Conservation (phyloP, 2,329 filamentous ascomycete genomes). For the Aureobasidium sp. region DNA sequence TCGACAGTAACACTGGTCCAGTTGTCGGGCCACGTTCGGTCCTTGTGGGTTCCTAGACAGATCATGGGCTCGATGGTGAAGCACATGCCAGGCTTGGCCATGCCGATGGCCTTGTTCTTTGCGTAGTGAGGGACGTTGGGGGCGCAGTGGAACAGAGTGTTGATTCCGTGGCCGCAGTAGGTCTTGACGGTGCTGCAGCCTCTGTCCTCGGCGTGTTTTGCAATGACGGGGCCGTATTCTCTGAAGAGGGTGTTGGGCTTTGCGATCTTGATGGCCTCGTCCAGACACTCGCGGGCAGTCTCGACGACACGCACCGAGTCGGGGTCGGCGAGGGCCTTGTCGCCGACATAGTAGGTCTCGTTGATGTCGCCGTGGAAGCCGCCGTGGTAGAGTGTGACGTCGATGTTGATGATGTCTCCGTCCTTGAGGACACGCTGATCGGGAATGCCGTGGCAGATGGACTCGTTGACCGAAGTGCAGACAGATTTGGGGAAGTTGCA, state of each 20-base stretch:
- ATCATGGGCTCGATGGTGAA: conserved; percentile 99
- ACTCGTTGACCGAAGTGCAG: conserved; percentile 92
- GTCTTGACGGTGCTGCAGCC: conserved; percentile 89
- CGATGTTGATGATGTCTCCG: conserved; percentile 95
- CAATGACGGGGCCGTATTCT: conserved; percentile 89
- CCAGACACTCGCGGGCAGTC: conserved; percentile 77
- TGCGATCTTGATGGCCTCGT: conserved; percentile 84
- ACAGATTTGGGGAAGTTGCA: conserved; percentile 96
- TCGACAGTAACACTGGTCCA: conserved; percentile 95
- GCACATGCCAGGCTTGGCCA: conserved; percentile 93
- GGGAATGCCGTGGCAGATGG: conserved; percentile 97
- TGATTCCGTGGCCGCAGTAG: conserved; percentile 95
- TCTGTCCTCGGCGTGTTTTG: conserved; percentile 82
- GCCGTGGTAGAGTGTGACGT: conserved; percentile 87
- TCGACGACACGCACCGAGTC: conserved; percentile 89
- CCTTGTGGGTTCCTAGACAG: conserved; percentile 78
- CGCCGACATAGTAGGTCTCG: conserved; percentile 97
- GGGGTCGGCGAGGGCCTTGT: conserved; percentile 73
- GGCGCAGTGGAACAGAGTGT: conserved; percentile 84
- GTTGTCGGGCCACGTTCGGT: conserved; percentile 97
- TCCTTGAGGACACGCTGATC: conserved; percentile 81
- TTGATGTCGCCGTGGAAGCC: conserved; percentile 96
- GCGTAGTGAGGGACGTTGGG: conserved; percentile 96
- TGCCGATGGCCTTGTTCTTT: conserved; percentile 95
- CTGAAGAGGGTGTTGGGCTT: conserved; percentile 91